Base-by-base conservation (phyloP, 805 yeast genomes). In the Schwanniomyces polymorphus region DNA sequence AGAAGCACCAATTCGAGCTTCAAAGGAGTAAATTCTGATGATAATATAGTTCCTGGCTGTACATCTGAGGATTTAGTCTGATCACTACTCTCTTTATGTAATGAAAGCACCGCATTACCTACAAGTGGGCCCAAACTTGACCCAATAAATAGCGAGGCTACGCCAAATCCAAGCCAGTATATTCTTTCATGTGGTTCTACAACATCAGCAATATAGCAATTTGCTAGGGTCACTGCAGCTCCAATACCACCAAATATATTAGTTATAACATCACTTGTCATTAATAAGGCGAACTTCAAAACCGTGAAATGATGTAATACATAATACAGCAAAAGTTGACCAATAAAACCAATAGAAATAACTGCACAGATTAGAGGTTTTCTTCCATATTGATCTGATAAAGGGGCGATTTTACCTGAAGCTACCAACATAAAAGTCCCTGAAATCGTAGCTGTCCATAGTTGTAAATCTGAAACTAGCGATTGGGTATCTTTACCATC, bases 141-240 rank as follows among this genome's bases (percentile, higher is more conserved):
- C 0, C 91, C 87, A 3, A 76, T 70, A 56, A 79, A 84, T 42
- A 86, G 64, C 14, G 79, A 64, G 9, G 91, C 88, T 59, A 78
- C 70, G 23, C 79, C 67, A 26, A 81, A 66, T 10, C 91, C 88
- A 53, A 88, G 68, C 17, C 77, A 71, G 44, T 78, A 74, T 21
- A 81, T 76, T 50, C 96, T 68, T 46, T 79, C 73, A 28, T 71
- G 74, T 0, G 88, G 78, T 17, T 82, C 85, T 6, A 83, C 84
- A 34, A 88, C 81, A 66, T 90, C 97, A 4, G 89, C 73, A 14
- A 87, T 75, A 59, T 88, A 90, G 49, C 91, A 80, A 58, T 84
- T 84, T 10, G 81, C 68, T 27, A 86, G 66, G 8, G 85, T 80
- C 43, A 86, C 57, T 28, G 84, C 56, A 5, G 84, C 74, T 49